Base-by-base conservation (phyloP, 2,329 filamentous ascomycete species). In the Lasiodiplodia sp. region DNA sequence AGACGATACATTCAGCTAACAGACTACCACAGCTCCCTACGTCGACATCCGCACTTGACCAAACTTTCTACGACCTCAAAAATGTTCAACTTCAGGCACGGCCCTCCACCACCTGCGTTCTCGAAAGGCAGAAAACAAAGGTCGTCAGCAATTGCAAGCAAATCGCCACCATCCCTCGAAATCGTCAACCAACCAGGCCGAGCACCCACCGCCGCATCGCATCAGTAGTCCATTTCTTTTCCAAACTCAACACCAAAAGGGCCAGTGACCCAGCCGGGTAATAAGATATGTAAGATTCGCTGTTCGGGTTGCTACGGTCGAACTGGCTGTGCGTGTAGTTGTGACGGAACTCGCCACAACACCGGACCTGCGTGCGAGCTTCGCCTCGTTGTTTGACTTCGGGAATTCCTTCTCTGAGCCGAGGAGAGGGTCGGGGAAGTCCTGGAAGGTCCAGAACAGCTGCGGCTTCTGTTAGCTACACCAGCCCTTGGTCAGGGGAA, bases 341-440 rank as follows among this genome's bases (percentile, higher is more conserved):
- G 25, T 57, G 67, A 28, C 67, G 58, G n/a, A 51, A 60, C 14
- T 68, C 58, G 5, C 58, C 58, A 10, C 67, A 37, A 1, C 23
- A 23, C 23, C 23, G 2, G 23, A 23, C 23, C 23, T 96, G 70
- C 94, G 88, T 81, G 93, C 91, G 85, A 96, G 91, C 82, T 97
- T 97, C 0, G 91, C 92, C 67, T 89, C 86, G 75, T 97, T 97
- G 81, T 97, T 93, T 0, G 93, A 91, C 1, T 84, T 82, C 0
- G 93, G 93, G 73, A 97, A 97, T 0, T 82, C 78, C 72, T 93
- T 90, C 79, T 96, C 92, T 37, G 87, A 82, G 2, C 93, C 93
- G 65, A 49, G 83, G 69, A 62, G 4, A 78, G 78, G 28, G 8
- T 52, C n/a, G 0, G 25, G 2, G 81, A 84, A 4, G 10, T 83